Base-by-base conservation (phyloP, 2,329 filamentous ascomycete genomes). In the Aspergillus vadensis region DNA sequence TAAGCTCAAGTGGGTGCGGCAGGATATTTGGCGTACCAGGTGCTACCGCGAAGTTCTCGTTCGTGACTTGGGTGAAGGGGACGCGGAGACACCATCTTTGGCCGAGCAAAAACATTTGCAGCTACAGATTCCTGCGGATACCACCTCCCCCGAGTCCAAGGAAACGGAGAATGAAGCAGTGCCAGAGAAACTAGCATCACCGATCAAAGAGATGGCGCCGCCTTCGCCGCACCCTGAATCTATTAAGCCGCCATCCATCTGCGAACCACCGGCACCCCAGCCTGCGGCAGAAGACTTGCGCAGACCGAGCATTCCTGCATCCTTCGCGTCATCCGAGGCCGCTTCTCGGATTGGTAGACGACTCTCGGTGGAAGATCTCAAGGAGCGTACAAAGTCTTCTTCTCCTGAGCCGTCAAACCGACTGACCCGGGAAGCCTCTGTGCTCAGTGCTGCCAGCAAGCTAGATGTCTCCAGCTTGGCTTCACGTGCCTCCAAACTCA, bases 1-100 rank as follows among this genome's bases (percentile, higher is more conserved):
- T 3, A 92, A 94, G 73, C 79, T 99, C 62, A 96, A 95, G 74
- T 97, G 94, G 94, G 88, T 89, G n/a, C 85, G 94, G 62, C 89
- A 96, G 73, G 92, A 97, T 66, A 95, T 97, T 19, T 97, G 93
- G 92, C 90, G 88, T 57, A 85, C 94, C 69, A 94, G 87, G 71
- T 97, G 93, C 66, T 93, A 99, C 75, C 88, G 89, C 44, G 94
- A 97, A 69, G 93, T 98, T 62, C 80, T 99, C 19, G 82, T 87
- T 5, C 84, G 92, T 76, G 95, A 99, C 72, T 80, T 98, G 8
- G 90, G 94, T 57, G 91, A 97, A 67, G 93, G 97, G 9, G 64
- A 64, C 36, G 63, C 54, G 5, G 57, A 63, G 60, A 64, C 60
- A 17, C 65, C 59, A 71, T 59, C 74, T 71, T 30, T 77, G 71